Conservation (phyloP, 768 basidiomycete genomes). For the Russula emetica region DNA sequence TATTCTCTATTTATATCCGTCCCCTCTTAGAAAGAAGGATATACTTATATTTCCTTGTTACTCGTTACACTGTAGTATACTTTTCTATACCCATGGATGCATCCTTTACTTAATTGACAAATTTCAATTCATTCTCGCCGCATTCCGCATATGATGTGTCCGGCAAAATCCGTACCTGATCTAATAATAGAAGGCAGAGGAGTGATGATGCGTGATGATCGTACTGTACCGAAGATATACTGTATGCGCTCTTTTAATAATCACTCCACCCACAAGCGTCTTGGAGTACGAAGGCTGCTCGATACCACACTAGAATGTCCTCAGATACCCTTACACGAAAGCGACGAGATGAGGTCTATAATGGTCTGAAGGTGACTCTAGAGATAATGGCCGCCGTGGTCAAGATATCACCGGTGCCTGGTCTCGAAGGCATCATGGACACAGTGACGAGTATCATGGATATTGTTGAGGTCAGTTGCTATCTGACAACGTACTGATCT, state of each 20-base stretch:
- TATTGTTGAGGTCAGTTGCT: conserved; percentile 7
- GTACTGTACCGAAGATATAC: too few species aligned
- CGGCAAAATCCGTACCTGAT: neutral
- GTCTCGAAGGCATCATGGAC: conserved; percentile 11
- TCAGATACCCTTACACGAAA: conserved; percentile 6
- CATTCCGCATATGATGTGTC: neutral
- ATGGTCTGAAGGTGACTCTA: conserved; percentile 13
- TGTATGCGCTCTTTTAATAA: neutral
- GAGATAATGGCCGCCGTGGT: neutral
- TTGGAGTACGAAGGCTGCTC: neutral
- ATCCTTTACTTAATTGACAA: neutral
- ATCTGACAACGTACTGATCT: neutral
- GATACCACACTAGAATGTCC: neutral
- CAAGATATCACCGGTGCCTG: conserved; percentile 7
- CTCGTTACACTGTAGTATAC: neutral
- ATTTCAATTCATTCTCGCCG: neutral
- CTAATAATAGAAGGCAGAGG: neutral
- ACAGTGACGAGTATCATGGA: conserved; percentile 20
- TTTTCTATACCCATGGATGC: neutral
- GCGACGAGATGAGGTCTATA: conserved; percentile 14
- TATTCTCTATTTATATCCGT: conserved; percentile 18
- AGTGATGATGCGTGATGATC: too few species aligned
- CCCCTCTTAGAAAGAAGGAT: neutral
- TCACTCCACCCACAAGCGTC: neutral
- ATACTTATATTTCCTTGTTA: neutral